Conservation (phyloP, 2,329 filamentous ascomycete genomes). For the Ophiosphaerella narmari region DNA sequence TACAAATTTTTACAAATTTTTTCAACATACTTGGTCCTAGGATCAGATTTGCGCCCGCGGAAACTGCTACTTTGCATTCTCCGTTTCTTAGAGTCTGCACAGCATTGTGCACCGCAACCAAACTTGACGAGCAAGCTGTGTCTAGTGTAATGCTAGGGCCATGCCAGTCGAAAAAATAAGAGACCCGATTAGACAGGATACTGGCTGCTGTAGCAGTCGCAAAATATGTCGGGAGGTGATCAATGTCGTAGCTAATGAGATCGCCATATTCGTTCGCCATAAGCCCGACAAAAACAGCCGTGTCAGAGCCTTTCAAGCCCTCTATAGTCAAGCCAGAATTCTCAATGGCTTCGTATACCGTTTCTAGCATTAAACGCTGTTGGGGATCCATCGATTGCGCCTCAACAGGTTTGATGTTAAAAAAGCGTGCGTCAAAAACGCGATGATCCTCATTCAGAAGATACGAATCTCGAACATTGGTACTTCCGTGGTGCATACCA, state of each 20-base stretch:
- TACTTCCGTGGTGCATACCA: not conserved
- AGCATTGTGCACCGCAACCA: slow-evolving; percentile 35
- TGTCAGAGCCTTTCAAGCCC: not conserved
- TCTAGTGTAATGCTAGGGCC: slow-evolving; percentile 30
- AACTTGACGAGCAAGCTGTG: slow-evolving; percentile 29
- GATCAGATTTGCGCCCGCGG: slow-evolving; percentile 13
- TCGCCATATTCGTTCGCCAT: not conserved
- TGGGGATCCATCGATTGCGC: slow-evolving; percentile 23
- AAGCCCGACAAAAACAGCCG: not conserved
- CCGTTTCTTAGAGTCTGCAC: slow-evolving; percentile 17
- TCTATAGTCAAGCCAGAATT: slow-evolving; percentile 5
- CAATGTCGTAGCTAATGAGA: not conserved
- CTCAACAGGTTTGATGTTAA: slow-evolving; percentile 13
- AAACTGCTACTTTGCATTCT: slow-evolving; percentile 15
- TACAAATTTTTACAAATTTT: too few relatives aligned
- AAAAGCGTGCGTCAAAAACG: slow-evolving; percentile 22
- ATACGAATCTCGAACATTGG: slow-evolving; percentile 1
- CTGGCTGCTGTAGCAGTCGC: slow-evolving; percentile 1
- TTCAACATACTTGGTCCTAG: slow-evolving; percentile 6
- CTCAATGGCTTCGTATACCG: slow-evolving; percentile 20
- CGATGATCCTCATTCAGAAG: slow-evolving; percentile 10
- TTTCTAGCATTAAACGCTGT: slow-evolving; percentile 21
- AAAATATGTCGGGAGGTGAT: not conserved
- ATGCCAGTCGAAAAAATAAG: slow-evolving; percentile 24
- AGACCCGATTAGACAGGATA: slow-evolving; percentile 21